Evolutionary conservation across 768 basidiomycete genomes (phyloP), one percentile per base, ranked within the genome.

Genomic region (Tulasnella sp.): DNA sequence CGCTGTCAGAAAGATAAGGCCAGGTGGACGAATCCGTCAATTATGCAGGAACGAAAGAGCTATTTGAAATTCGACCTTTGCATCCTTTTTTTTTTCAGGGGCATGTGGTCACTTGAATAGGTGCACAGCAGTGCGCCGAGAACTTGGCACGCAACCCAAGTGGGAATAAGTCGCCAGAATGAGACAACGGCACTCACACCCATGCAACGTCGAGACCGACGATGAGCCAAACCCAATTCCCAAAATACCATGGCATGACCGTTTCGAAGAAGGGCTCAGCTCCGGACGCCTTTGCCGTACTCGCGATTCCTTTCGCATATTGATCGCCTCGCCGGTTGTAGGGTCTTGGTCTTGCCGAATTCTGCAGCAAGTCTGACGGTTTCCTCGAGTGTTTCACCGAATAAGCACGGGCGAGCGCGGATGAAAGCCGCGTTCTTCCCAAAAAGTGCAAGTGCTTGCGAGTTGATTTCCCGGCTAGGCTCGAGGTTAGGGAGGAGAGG

Each of bases 221-320:
- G 32, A 76, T 57, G 15, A 76, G 35, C 75, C 75, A 76, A 11
- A 76, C 35, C 75, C 75, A 76, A 23, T 57, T 46, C 13, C 55
- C 39, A 40, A 76, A 76, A 61, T 76, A 76, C 75, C 75, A 76
- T 57, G 75, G 75, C 55, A 61, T 69, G n/a, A 15, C 55, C 20
- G 75, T 61, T 18, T 69, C 61, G 57, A 76, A 76, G 11, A 76
- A 51, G 18, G 51, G 75, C n/a, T 74, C 44, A 5, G 46, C 26
- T 61, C 57, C 57, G 15, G 57, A 26, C 57, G 57, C 57, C 10
- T 67, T 35, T 51, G 51, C 26, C 26, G 29, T 35, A 67, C 32
- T 67, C 6, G 61, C 61, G 2, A 32, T 67, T 26, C 61, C 18
- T 35, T 26, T 67, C 26, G 55, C 11, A 44, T 16, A 32, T 67